Conservation (phyloP, 1,284 basidiomycete genomes). For the Leccinum angustisporum region DNA sequence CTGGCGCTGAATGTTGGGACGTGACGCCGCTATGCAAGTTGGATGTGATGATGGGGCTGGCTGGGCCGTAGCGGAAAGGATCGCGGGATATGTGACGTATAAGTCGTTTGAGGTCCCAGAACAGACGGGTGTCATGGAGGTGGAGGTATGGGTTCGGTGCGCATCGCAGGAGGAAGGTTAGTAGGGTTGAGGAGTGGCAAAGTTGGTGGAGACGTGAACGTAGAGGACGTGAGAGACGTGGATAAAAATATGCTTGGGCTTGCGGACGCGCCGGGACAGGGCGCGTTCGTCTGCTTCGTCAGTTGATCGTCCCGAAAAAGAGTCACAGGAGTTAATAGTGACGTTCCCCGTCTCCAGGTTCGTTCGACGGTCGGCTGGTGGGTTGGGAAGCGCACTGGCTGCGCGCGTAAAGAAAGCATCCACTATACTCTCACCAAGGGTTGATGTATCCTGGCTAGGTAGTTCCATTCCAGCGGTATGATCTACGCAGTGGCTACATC, state of each 20-base stretch:
- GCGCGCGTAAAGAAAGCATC: conserved; percentile 66
- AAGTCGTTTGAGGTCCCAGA: conserved; percentile 63
- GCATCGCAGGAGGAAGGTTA: conserved; percentile 27
- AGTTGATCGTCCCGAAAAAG: conserved; percentile 28
- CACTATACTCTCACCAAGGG: conserved; percentile 40
- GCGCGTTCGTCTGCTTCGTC: conserved; percentile 34
- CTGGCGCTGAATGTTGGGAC: conserved; percentile 50
- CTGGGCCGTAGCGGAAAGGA: conserved; percentile 53
- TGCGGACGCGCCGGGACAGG: neutral
- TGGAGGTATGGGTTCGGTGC: conserved; percentile 49
- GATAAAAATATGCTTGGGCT: conserved; percentile 16
- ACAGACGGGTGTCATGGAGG: conserved; percentile 52
- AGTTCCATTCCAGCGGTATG: conserved; percentile 44
- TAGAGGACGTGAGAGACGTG: conserved; percentile 15
- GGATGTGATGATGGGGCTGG: conserved; percentile 73
- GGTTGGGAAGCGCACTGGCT: conserved; percentile 51
- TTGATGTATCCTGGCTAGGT: conserved; percentile 30
- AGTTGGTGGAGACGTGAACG: conserved; percentile 21
- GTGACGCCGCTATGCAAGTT: conserved; percentile 78
- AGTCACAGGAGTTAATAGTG: conserved; percentile 39
- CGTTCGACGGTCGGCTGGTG: conserved; percentile 45
- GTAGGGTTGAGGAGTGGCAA: conserved; percentile 21
- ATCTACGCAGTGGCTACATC: conserved; percentile 65
- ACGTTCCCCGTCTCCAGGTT: conserved; percentile 48
- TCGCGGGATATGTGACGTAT: conserved; percentile 77